Percentiles rank a stretch among this genome's conserved stretches.
These are phyloP conservation scores for Thalassiosira profunda DNA, from an alignment of 108 stramenopile genomes.

Conservation along the genomic window DNA sequence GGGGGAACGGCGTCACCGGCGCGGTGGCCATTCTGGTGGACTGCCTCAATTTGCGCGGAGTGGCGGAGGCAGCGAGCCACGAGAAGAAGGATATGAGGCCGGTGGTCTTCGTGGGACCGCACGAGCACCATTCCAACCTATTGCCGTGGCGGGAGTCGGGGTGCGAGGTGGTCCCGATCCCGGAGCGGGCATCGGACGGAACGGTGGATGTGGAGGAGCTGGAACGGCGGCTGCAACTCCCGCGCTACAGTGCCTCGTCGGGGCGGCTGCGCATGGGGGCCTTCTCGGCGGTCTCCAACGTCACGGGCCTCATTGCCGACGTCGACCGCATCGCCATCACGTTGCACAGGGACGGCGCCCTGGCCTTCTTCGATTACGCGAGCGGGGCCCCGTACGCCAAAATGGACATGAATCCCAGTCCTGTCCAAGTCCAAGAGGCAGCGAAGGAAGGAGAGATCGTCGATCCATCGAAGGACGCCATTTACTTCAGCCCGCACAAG, in stretches of 20 bases:
- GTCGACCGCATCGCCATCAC: constrained; percentile 79
- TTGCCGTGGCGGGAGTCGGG: constrained; percentile 97
- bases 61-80: background rate
- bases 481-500: constrained; percentile 89
- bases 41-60: constrained; percentile 55
- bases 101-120: constrained; percentile 93
- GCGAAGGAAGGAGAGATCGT: constrained; percentile 63
- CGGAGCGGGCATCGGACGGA: constrained; percentile 39
- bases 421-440: constrained; percentile 46
- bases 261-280: constrained; percentile 79
- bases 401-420: constrained; percentile 93
- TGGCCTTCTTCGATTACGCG: constrained; percentile 97
- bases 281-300: constrained; percentile 94
- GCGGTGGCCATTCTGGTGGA: constrained; percentile 86
- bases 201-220: constrained; percentile 78
- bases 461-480: constrained; percentile 80
- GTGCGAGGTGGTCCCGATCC: constrained; percentile 69
- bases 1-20: constrained; percentile 95
- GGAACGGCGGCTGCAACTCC: constrained; percentile 61
- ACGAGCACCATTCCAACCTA: constrained; percentile 98
- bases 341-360: constrained; percentile 86
- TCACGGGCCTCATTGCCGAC: constrained; percentile 92
- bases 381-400: constrained; percentile 94
- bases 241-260: constrained; percentile 36
- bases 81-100: constrained; percentile 29